A percentile compares a stretch with the other conserved stretches of the same genome.
Conservation (phyloP, 768 basidiomycete species). For the Calocybe cyanea region DNA sequence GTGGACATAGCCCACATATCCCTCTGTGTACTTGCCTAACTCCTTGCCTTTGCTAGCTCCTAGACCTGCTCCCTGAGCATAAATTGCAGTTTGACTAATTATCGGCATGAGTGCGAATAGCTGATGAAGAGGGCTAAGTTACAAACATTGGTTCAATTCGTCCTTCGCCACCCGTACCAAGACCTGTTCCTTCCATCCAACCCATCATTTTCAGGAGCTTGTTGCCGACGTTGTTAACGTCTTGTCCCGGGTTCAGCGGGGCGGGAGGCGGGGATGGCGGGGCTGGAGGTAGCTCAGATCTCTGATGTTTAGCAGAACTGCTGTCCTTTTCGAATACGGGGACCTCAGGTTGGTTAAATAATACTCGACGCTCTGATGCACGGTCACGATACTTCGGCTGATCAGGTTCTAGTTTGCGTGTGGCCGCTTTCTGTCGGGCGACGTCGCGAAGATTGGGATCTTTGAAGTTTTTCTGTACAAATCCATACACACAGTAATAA, state of each 20-base stretch:
- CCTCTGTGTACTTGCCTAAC: slow-evolving; percentile 65
- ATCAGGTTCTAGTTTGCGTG: slow-evolving; percentile 37
- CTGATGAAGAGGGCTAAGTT: too few relatives aligned
- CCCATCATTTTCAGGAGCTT: slow-evolving; percentile 97
- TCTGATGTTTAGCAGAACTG: slow-evolving; percentile 30
- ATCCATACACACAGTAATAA: slow-evolving; percentile 8
- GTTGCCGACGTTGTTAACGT: slow-evolving; percentile 86
- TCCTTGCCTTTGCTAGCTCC: slow-evolving; percentile 93
- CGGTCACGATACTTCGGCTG: slow-evolving; percentile 92
- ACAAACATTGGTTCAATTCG: slow-evolving; percentile 84
- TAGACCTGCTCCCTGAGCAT: slow-evolving; percentile 82
- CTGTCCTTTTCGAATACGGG: slow-evolving; percentile 57
- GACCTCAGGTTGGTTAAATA: slow-evolving; percentile 89
- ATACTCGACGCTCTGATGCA: slow-evolving; percentile 84
- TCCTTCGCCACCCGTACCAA: slow-evolving; percentile 81
- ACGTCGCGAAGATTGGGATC: slow-evolving; percentile 69
- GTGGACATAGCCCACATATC: slow-evolving; percentile 65
- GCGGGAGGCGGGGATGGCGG: slow-evolving; percentile 62
- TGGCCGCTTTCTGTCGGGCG: slow-evolving; percentile 64
- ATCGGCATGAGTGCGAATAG: not conserved
- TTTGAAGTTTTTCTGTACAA: slow-evolving; percentile 79
- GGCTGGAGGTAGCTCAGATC: slow-evolving; percentile 57
- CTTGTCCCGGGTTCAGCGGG: slow-evolving; percentile 68
- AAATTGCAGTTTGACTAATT: slow-evolving; percentile 74
- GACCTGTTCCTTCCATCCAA: slow-evolving; percentile 86